Evolutionary conservation across 768 basidiomycete genomes (phyloP).

Genomic region (Agaricus sinodeliciosus): DNA sequence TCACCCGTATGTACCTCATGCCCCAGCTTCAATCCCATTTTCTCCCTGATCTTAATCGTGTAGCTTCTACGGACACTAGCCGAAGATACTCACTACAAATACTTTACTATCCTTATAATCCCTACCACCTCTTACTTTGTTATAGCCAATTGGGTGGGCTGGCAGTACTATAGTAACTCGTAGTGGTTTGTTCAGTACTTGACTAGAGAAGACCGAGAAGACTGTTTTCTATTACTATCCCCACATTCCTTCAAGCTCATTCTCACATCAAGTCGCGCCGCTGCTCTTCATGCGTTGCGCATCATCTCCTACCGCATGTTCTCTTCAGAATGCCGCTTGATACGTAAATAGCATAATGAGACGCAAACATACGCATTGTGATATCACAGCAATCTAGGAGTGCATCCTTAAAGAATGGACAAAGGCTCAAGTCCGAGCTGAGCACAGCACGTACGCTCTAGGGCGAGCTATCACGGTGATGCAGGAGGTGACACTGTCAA

Average conservation of each 20-base stretch:
- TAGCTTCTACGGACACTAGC: conserved; percentile 63
- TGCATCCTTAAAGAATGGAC: not conserved
- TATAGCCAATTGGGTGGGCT: conserved; percentile 98
- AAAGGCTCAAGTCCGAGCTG: too few relatives aligned
- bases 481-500: not conserved
- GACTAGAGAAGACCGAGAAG: conserved; percentile 14
- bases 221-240: too few relatives aligned
- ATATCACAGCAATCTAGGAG: not conserved
- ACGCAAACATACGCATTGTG: not conserved
- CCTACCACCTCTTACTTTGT: conserved; percentile 84
- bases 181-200: conserved; percentile 20
- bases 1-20: conserved; percentile 36
- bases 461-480: not conserved
- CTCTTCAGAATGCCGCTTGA: not conserved
- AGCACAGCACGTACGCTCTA: too few relatives aligned
- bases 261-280: too few relatives aligned
- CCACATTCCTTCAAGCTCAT: too few relatives aligned
- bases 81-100: conserved; percentile 85
- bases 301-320: not conserved
- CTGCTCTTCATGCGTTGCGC: not conserved
- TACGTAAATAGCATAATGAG: not conserved
- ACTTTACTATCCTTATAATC: conserved; percentile 70
- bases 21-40: not conserved
- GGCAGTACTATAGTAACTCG: conserved; percentile 94
- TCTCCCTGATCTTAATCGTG: not conserved